These are phyloP conservation scores for Penicillium turbatum DNA, from an alignment of 495 filamentous ascomycete species.

Conservation along the genomic window DNA sequence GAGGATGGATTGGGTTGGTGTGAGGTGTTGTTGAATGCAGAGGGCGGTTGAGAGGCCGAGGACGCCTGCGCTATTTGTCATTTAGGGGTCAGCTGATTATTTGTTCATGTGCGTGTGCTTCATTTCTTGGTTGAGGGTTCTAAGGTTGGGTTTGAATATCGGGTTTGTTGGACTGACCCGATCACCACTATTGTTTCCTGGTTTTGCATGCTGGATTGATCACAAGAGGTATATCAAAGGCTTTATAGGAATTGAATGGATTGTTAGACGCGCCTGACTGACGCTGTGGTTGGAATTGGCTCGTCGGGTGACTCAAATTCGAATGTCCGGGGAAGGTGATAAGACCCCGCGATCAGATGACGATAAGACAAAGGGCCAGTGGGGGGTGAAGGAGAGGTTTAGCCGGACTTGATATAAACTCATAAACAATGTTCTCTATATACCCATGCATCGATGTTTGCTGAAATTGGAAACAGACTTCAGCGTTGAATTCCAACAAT, in stretches of 20 bases:
- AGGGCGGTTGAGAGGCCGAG: slow-evolving; percentile 54
- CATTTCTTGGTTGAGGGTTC: background rate
- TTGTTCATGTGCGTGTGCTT: background rate
- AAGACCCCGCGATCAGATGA: slow-evolving; percentile 19
- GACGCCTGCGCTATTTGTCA: slow-evolving; percentile 52
- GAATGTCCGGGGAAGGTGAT: slow-evolving; percentile 13
- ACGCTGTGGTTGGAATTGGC: background rate
- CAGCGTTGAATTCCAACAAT: background rate
- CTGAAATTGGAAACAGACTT: background rate
- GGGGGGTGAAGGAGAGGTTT: background rate
- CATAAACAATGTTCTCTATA: background rate
- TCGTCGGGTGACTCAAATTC: slow-evolving; percentile 6
- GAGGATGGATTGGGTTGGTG: slow-evolving; percentile 39
- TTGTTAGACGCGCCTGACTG: too few relatives aligned
- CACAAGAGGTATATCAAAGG: background rate
- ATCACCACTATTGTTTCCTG: slow-evolving; percentile 43
- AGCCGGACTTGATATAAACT: background rate
- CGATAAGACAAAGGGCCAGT: background rate
- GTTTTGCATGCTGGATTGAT: slow-evolving; percentile 15
- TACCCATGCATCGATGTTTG: too few relatives aligned
- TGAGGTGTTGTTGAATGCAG: slow-evolving; percentile 41
- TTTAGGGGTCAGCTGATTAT: slow-evolving; percentile 16
- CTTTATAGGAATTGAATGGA: background rate
- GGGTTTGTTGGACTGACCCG: slow-evolving; percentile 28
- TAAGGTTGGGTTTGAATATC: background rate